Evolutionary conservation across 1,139 yeast genomes (phyloP).

Genomic region (Geotrichum reessii): DNA sequence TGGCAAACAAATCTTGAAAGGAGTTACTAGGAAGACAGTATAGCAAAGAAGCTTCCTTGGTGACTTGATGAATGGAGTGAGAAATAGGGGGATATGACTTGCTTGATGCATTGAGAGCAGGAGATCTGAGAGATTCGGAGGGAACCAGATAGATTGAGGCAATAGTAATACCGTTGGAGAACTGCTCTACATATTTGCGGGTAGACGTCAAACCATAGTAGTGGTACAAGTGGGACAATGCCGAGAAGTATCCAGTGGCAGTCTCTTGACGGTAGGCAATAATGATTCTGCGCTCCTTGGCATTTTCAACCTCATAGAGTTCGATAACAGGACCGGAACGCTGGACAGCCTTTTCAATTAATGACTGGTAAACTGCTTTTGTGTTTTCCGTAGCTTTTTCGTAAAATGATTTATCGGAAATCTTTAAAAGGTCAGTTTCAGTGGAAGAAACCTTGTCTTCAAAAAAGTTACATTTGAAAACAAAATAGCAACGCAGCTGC

Average conservation of each 20-base stretch:
- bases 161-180: conserved; percentile 80
- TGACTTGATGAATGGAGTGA: conserved; percentile 80
- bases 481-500: conserved; percentile 73
- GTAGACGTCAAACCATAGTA: conserved; percentile 83
- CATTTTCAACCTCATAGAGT: conserved; percentile 72
- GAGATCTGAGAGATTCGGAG: conserved; percentile 37
- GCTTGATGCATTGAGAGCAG: conserved; percentile 24
- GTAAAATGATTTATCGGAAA: conserved; percentile 75
- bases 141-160: conserved; percentile 81
- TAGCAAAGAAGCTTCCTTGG: conserved; percentile 87
- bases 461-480: conserved; percentile 68
- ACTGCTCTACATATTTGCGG: conserved; percentile 91
- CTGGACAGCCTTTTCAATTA: conserved; percentile 59
- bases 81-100: conserved; percentile 47
- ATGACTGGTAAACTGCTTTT: conserved; percentile 64
- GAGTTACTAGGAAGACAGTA: conserved; percentile 86
- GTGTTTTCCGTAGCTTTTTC: conserved; percentile 78
- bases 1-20: conserved; percentile 69
- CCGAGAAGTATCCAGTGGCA: conserved; percentile 82
- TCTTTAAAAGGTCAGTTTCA: conserved; percentile 52
- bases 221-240: conserved; percentile 79
- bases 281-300: conserved; percentile 75
- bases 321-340: conserved; percentile 93
- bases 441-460: conserved; percentile 34
- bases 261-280: conserved; percentile 84